Base-by-base conservation (phyloP, 257 asterid genomes). In the Datura wrightii region DNA sequence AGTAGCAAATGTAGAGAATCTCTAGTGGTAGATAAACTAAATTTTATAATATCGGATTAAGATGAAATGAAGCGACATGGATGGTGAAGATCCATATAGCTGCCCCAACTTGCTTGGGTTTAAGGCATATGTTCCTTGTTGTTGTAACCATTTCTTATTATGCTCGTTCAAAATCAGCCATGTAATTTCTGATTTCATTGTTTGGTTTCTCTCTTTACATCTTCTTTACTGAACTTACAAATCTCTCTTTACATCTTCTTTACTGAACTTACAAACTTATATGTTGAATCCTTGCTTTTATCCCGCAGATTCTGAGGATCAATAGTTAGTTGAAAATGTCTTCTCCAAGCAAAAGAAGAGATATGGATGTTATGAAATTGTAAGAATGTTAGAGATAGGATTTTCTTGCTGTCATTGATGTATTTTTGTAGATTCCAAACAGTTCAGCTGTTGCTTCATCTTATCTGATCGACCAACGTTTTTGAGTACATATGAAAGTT, bases 331-430 rank as follows among this genome's bases (percentile, higher is more conserved):
- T 14, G 46, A 66, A 58, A 89, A 94, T 96, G 97, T 92, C 99
- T 81, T 96, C 99, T 84, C 99, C 98, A 2, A 93, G 97, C 92
- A 94, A 96, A 89, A 89, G 99, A 86, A 94, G 96, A 79, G 97
- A 96, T 89, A 96, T 94, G 97, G 97, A 96, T 87, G 98, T 96
- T 84, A 96, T 94, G 98, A 96, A 96, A 89, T 82, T 96, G 99
- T 94, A 90, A 89, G 98, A 46, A 16, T 11, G n/a, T 56, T 15
- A 1, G 46, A 3, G 59, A 62, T 76, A 54, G 31, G 8, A 10
- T 11, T 24, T 71, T 42, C 67, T 16, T 53, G 34, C n/a, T n/a
- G 50, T 59, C 62, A 36, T 81, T 19, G 19, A 78, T 44, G 15
- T n/a, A 10, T 11, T 19, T 34, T 13, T 79, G 37, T 31, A 11